Evolutionary conservation across 2,329 filamentous ascomycete species (phyloP).

Genomic region (Cytospora chrysosperma): DNA sequence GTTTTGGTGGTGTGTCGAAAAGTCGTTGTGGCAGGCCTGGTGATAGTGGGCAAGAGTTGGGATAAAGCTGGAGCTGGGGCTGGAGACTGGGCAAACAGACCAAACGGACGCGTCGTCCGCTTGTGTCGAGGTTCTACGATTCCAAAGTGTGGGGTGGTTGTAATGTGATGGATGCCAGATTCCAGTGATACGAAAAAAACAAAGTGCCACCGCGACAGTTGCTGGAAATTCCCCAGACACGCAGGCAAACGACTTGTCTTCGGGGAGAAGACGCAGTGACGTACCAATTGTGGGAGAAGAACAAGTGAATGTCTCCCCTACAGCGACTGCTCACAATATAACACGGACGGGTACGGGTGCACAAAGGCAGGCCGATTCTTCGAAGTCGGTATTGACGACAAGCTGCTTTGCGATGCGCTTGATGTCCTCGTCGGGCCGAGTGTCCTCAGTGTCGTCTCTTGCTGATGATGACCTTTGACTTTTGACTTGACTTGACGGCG

Average conservation of each 20-base stretch:
- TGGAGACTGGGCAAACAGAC: not conserved
- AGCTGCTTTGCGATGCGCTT: slow-evolving; percentile 24
- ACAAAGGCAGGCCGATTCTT: slow-evolving; percentile 21
- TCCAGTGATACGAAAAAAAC: not conserved
- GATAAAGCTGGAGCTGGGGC: not conserved
- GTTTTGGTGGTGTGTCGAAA: too few species aligned
- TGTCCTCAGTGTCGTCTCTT: not conserved
- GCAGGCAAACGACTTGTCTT: slow-evolving; percentile 31
- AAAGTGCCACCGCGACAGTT: slow-evolving; percentile 3
- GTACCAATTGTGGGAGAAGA: slow-evolving; percentile 81
- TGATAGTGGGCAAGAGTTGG: not conserved
- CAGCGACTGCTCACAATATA: slow-evolving; percentile 38
- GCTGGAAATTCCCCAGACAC: slow-evolving; percentile 21
- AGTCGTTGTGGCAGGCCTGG: not conserved
- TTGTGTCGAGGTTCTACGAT: slow-evolving; percentile 9
- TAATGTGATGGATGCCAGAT: not conserved
- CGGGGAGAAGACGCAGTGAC: slow-evolving; percentile 38
- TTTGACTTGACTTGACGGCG: slow-evolving; percentile 23
- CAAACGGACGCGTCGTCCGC: not conserved
- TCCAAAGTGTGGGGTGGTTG: not conserved
- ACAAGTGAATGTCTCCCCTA: slow-evolving; percentile 98
- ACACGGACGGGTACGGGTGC: slow-evolving; percentile 19
- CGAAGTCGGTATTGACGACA: slow-evolving; percentile 32
- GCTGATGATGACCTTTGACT: slow-evolving; percentile 2
- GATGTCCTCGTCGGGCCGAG: slow-evolving; percentile 24